phyloP scores from a whole-genome alignment of 2,329 filamentous ascomycete genomes.

The Parasarocladium wereldwijsianum region DNA sequence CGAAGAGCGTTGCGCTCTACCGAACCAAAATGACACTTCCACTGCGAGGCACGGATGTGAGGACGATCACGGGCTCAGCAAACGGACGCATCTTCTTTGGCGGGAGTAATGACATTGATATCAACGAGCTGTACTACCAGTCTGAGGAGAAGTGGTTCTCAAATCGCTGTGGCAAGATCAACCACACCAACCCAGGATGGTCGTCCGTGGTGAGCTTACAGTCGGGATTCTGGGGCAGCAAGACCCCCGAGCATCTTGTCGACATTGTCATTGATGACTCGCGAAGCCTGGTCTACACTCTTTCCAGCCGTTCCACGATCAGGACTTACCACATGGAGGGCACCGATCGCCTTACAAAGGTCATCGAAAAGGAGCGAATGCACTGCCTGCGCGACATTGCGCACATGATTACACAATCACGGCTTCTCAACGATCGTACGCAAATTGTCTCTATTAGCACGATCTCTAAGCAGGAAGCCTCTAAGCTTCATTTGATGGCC shows the following conservation, averaged over 20 bases:
- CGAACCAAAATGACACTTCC: constrained; percentile 75
- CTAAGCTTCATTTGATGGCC: constrained; percentile 77
- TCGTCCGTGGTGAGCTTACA: constrained; percentile 43
- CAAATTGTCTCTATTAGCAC: constrained; percentile 74
- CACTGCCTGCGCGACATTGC: constrained; percentile 58
- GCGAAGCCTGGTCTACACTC: constrained; percentile 75
- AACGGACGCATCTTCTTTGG: constrained; percentile 90
- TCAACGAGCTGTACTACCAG: constrained; percentile 91
- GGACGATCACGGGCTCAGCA: constrained; percentile 64
- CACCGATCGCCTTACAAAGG: constrained; percentile 42
- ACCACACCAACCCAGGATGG: constrained; percentile 68
- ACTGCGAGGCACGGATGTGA: constrained; percentile 62
- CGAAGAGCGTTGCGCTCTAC: constrained; percentile 64
- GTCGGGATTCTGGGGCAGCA: constrained; percentile 33
- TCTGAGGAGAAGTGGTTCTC: constrained; percentile 97
- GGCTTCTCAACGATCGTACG: constrained; percentile 53
- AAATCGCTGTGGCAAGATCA: constrained; percentile 72
- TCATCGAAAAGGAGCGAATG: constrained; percentile 50
- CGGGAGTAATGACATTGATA: constrained; percentile 65
- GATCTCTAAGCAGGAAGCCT: constrained; percentile 65
- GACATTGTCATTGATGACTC: constrained; percentile 83
- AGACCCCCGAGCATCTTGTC: constrained; percentile 47
- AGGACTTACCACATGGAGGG: constrained; percentile 78
- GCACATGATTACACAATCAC: constrained; percentile 68
- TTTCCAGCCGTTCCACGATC: constrained; percentile 79